Percentiles rank a stretch among this genome's conserved stretches.
Evolutionary conservation across 106 monocot genomes (phyloP).

Genomic region (Acorus gramineus): DNA sequence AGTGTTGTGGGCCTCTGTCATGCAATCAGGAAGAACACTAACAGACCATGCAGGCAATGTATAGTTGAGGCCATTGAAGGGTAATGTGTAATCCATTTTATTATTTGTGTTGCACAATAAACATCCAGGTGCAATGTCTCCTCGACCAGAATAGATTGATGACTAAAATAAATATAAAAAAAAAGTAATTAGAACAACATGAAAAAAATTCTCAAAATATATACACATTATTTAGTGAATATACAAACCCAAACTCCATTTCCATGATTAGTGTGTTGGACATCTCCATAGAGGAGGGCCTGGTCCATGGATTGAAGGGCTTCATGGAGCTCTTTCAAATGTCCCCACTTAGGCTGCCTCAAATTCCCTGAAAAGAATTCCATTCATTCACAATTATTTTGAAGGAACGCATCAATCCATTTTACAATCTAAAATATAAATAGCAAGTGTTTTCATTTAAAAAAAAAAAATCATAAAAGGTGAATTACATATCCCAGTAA

Average conservation of each 20-base stretch:
- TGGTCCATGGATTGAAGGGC: constrained; percentile 21
- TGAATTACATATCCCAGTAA: too few species aligned
- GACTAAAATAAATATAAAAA: background rate
- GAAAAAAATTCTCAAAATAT: background rate
- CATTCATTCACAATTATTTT: too few species aligned
- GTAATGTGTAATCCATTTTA: background rate
- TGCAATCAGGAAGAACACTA: constrained; percentile 8
- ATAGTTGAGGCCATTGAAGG: background rate
- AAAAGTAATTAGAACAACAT: too few species aligned
- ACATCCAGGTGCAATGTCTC: background rate
- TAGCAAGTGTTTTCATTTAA: too few species aligned
- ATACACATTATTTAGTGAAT: background rate
- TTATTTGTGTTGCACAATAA: background rate
- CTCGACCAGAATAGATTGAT: background rate
- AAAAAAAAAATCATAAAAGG: too few species aligned
- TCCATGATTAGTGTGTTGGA: background rate
- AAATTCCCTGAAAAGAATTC: constrained; percentile 11
- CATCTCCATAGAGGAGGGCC: constrained; percentile 7
- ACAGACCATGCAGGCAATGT: constrained; percentile 4
- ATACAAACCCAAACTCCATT: constrained; percentile 12
- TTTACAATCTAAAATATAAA: too few species aligned
- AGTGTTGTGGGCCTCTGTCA: constrained; percentile 3
- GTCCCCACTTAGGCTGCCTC: constrained; percentile 34
- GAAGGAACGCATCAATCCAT: too few species aligned
- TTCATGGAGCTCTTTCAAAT: constrained; percentile 29